Evolutionary conservation across 257 asterid species (phyloP).

Genomic region (Eustoma russellianum): DNA sequence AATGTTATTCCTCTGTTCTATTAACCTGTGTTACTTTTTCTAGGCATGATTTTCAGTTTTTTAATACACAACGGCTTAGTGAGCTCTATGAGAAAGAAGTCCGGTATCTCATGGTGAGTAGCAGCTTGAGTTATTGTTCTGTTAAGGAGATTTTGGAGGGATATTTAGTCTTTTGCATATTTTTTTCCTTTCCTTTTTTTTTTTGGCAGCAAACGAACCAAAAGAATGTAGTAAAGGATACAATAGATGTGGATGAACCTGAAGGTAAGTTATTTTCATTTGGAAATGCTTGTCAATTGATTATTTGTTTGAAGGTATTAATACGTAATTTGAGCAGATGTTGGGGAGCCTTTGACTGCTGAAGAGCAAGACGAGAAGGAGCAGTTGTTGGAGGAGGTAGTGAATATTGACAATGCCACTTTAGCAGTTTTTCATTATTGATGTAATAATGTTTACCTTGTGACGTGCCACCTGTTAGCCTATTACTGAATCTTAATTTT

Average conservation of each 20-base stretch:
- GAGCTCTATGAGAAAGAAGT: constrained; percentile 99
- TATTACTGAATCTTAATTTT: not conserved
- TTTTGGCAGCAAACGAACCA: constrained; percentile 76
- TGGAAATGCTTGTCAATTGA: not conserved
- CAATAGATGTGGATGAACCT: constrained; percentile 81
- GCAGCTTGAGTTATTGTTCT: constrained; percentile 4
- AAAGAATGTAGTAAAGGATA: constrained; percentile 81
- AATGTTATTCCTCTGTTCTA: constrained; percentile 3
- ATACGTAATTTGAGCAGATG: constrained; percentile 35
- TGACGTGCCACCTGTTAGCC: not conserved
- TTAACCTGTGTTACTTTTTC: constrained; percentile 17
- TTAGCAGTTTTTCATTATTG: not conserved
- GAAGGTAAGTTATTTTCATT: constrained; percentile 49
- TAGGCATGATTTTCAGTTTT: constrained; percentile 99
- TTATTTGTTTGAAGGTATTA: constrained; percentile 8
- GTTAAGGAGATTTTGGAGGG: constrained; percentile 2
- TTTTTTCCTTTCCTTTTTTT: too few species aligned
- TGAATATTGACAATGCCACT: not conserved
- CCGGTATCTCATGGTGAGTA: constrained; percentile 86
- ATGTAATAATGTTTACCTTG: not conserved
- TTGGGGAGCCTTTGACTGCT: constrained; percentile 93
- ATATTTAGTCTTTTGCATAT: constrained; percentile 4
- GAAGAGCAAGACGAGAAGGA: constrained; percentile 99
- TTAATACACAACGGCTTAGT: constrained; percentile 93
- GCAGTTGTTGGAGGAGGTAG: constrained; percentile 71